Base-by-base conservation (phyloP, 2,329 filamentous ascomycete genomes). In the Claviceps citrina region DNA sequence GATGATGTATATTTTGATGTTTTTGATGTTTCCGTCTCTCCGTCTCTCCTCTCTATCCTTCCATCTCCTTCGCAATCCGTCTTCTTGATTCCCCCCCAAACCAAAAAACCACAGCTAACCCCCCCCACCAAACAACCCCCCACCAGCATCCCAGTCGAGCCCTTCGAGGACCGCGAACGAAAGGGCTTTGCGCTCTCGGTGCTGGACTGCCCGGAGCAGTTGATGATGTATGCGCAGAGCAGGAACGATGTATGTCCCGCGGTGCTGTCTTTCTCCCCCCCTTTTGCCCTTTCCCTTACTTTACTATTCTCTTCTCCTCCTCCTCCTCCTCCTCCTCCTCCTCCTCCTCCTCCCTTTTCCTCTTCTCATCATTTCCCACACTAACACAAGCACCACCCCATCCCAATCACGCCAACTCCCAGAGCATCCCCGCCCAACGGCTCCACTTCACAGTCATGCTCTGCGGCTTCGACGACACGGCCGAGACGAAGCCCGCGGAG, bases 151-250 rank as follows among this genome's bases (percentile, higher is more conserved):
- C 24, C 15, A 16, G 49, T 54, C 13, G 66, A 71, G 44, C 49
- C 63, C 19, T 69, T 64, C 44, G 56, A 57, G 36, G 55, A 57
- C 12, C 48, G 53, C 4, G 66, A 73, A 45, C 57, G 60, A 4
- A 64, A 66, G 12, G 61, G 66, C 33, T 62, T 66, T 45, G 74
- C 74, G 10, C 59, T 68, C 16, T 59, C 66, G 9, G 64, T 77
- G 30, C 63, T 79, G 2, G 69, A 73, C 46, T 66, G 55, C 20
- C 73, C 73, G 0, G 73, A 78, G 50, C 56, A 71, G 41, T 57
- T 79, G 36, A 71, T 75, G 63, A 74, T 73, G 61, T 66, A 73
- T 31, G 70, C 75, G 2, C 64, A 70, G 46, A 66, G 66, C 46
- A 62, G 63, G 24, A 63, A 64, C 25, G 68, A 75, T 47, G 75